These are phyloP conservation scores for Saxispiralis lemnorum DNA, from an alignment of 495 filamentous ascomycete species.

Conservation along the genomic window DNA sequence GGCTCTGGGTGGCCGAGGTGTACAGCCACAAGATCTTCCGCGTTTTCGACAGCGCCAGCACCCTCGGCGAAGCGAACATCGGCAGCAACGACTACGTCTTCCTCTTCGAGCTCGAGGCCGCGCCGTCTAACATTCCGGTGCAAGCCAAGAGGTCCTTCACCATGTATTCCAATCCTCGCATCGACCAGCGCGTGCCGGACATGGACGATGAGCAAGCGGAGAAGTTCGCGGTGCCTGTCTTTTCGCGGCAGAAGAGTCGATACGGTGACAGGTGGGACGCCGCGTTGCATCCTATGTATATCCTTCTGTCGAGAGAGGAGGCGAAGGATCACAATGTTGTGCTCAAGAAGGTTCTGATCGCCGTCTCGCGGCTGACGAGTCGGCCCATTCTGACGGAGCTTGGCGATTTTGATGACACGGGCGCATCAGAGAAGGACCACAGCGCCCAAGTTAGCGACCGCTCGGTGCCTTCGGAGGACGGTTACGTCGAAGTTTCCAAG, in stretches of 20 bases:
- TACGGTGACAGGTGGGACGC: conserved; percentile 14
- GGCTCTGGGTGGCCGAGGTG: conserved; percentile 57
- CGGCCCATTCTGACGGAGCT: conserved; percentile 36
- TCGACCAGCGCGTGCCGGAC: conserved; percentile 31
- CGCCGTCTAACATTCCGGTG: conserved; percentile 55
- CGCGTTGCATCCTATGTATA: conserved; percentile 41
- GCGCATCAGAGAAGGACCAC: conserved; percentile 2
- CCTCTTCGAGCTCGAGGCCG: conserved; percentile 64
- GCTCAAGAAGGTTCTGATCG: conserved; percentile 40
- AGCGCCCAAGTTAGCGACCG: conserved; percentile 39
- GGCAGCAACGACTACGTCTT: conserved; percentile 41
- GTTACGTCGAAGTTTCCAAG: conserved; percentile 76
- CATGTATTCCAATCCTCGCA: conserved; percentile 27
- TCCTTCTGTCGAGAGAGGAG: conserved; percentile 45
- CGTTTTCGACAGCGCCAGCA: conserved; percentile 47
- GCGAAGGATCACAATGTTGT: conserved; percentile 40
- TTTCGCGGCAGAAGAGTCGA: conserved; percentile 36
- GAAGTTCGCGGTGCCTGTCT: conserved; percentile 58
- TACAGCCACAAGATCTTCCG: conserved; percentile 71
- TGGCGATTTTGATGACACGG: conserved; percentile 17
- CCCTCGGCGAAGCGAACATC: conserved; percentile 52
- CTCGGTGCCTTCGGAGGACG: conserved; percentile 78
- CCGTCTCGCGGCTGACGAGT: conserved; percentile 43
- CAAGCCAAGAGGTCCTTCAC: conserved; percentile 29
- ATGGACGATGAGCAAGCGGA: conserved; percentile 51